Evolutionary conservation across 1,139 yeast genomes (phyloP).

Genomic region (Kurtzmaniella quercitrusa): DNA sequence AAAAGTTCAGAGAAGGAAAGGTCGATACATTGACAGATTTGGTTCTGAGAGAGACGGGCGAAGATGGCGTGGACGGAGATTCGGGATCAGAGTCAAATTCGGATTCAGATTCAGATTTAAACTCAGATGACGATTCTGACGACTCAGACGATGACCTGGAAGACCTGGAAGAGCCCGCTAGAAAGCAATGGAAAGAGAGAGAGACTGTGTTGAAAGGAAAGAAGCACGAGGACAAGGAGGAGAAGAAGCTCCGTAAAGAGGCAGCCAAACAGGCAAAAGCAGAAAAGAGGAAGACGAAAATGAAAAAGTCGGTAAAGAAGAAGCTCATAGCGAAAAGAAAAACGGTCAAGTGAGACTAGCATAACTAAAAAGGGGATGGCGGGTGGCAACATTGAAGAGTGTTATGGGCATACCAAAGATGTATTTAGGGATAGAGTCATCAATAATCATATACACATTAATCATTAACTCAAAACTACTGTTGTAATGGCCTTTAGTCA

Average conservation of each 20-base stretch:
- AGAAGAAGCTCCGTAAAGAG: constrained; percentile 77
- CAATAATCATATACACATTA: not conserved
- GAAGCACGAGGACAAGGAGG: constrained; percentile 78
- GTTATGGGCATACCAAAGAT: not conserved
- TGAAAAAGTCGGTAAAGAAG: constrained; percentile 90
- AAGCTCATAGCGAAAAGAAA: constrained; percentile 59
- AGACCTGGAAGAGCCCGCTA: constrained; percentile 17
- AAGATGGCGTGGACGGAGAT: constrained; percentile 20
- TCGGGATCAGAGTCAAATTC: constrained; percentile 23
- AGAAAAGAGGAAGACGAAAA: constrained; percentile 84
- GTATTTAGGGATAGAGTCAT: not conserved
- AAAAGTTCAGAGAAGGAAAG: constrained; percentile 75
- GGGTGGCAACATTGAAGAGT: not conserved
- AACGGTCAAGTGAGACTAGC: constrained; percentile 13
- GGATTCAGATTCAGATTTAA: constrained; percentile 23
- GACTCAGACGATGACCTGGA: constrained; percentile 26
- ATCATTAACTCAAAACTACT: not conserved
- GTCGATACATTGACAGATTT: constrained; percentile 70
- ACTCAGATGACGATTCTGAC: constrained; percentile 28
- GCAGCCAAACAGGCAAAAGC: constrained; percentile 78
- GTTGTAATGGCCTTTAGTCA: not conserved
- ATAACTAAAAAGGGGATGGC: not conserved
- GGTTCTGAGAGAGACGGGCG: constrained; percentile 28
- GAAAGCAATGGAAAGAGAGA: constrained; percentile 42
- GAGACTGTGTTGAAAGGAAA: constrained; percentile 55